A percentile compares a stretch with the other conserved stretches of the same genome.
Evolutionary conservation across 2,329 filamentous ascomycete genomes (phyloP).

Genomic region (Clonostachys solani): DNA sequence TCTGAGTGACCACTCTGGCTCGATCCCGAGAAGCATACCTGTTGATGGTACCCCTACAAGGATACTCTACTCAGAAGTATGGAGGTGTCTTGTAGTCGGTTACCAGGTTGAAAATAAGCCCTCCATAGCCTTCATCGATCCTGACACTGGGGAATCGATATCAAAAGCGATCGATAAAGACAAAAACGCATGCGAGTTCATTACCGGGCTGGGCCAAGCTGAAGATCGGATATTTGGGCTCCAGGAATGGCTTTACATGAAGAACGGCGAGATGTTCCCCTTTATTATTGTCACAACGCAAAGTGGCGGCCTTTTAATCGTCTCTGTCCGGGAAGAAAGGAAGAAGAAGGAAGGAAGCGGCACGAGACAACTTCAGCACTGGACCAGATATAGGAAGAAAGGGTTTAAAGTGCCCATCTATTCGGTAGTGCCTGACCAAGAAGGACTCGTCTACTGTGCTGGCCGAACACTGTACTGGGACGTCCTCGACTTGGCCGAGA

Average conservation of each 20-base stretch:
- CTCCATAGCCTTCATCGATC: constrained; percentile 52
- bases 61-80: constrained; percentile 48
- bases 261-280: constrained; percentile 52
- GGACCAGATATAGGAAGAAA: constrained; percentile 45
- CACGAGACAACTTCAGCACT: constrained; percentile 36
- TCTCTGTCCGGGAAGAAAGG: constrained; percentile 32
- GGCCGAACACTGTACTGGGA: constrained; percentile 52
- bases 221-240: constrained; percentile 58
- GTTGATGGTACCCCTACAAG: constrained; percentile 43
- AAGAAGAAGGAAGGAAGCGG: constrained; percentile 7
- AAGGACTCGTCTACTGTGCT: constrained; percentile 53
- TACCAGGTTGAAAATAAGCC: constrained; percentile 35
- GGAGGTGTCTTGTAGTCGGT: constrained; percentile 51
- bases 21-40: constrained; percentile 44
- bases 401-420: constrained; percentile 44
- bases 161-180: constrained; percentile 39
- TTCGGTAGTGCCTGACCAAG: constrained; percentile 48
- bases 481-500: constrained; percentile 43
- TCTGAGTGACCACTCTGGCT: constrained; percentile 36
- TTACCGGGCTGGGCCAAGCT: constrained; percentile 50
- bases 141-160: constrained; percentile 46
- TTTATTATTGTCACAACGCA: constrained; percentile 59
- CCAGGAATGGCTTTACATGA: constrained; percentile 58
- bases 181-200: constrained; percentile 15
- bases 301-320: constrained; percentile 49